Evolutionary conservation across 257 asterid species (phyloP).

Genomic region (Solanum piurae): DNA sequence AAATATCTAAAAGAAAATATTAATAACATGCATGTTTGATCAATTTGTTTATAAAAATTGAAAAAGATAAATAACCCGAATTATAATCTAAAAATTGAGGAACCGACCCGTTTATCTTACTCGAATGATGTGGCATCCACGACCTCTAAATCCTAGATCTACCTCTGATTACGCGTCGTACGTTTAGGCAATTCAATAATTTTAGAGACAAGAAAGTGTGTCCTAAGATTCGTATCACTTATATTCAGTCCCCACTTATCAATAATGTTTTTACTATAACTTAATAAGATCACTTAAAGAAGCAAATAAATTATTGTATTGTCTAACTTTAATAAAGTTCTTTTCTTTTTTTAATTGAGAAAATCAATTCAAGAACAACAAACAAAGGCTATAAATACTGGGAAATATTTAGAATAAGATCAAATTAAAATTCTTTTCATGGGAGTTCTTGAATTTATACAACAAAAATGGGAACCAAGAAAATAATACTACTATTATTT

Average conservation of each 20-base stretch:
- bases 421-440: not conserved
- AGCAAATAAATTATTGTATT: not conserved
- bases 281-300: not conserved
- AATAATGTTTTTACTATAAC: too few species aligned
- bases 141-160: too few species aligned
- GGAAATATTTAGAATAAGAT: not conserved
- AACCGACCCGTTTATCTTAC: too few species aligned
- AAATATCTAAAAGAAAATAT: too few species aligned
- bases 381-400: not conserved
- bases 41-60: too few species aligned
- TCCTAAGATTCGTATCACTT: not conserved
- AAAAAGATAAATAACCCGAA: too few species aligned
- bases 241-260: not conserved
- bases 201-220: not conserved
- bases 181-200: not conserved
- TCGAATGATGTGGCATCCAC: too few species aligned
- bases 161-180: not conserved
- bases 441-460: not conserved
- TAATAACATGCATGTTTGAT: too few species aligned
- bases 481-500: slow-evolving; percentile 9
- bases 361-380: not conserved
- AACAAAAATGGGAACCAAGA: slow-evolving; percentile 18
- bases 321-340: not conserved
- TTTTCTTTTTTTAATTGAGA: not conserved
- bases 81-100: too few species aligned